Base-by-base conservation (phyloP, 1,284 basidiomycete genomes). In the Thecaphora thlaspeos region DNA sequence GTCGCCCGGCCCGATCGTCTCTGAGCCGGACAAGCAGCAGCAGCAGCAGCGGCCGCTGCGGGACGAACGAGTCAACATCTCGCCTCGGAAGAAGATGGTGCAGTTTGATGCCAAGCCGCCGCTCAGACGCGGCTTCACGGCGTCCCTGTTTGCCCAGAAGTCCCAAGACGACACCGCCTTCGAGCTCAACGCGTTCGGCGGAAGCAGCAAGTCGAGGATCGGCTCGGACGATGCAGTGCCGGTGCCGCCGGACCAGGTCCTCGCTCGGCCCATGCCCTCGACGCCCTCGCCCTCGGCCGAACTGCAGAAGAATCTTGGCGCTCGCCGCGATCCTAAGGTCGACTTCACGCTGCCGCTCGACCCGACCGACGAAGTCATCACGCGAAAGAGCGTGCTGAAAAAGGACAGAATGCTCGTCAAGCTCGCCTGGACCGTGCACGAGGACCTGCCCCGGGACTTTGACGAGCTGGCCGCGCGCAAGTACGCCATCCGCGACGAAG, bases 331-430 rank as follows among this genome's bases (percentile, higher is more conserved):
- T n/a, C n/a, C 26, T 7, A 28, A 28, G 26, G 26, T 28, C 26
- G 26, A 28, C 26, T 28, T 28, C 26, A 28, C 26, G 26, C 26
- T 28, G 26, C 26, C 26, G 26, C 5, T 11, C 11, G 26, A 28
- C 26, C 11, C 26, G 26, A 7, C 26, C 26, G 36, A 37, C 36
- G 36, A 37, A 7, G 36, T 67, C 41, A 54, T 70, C 44, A 65
- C 63, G 5, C 55, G 55, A 34, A 55, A 47, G 22, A 58, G 56
- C 15, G 59, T 68, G 15, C 51, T 73, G 21, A 76, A 77, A 85
- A 60, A 77, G 88, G 90, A 91, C 76, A 83, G 90, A 62, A 91
- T 92, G 88, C 82, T 91, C 14, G 85, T 92, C 41, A 84, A 88
- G 57, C 81, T 87, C 10, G 84, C 83, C 42, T 84, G 86, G 69